Conservation (phyloP, 2,329 filamentous ascomycete species). For the Parastagonospora avenae region DNA sequence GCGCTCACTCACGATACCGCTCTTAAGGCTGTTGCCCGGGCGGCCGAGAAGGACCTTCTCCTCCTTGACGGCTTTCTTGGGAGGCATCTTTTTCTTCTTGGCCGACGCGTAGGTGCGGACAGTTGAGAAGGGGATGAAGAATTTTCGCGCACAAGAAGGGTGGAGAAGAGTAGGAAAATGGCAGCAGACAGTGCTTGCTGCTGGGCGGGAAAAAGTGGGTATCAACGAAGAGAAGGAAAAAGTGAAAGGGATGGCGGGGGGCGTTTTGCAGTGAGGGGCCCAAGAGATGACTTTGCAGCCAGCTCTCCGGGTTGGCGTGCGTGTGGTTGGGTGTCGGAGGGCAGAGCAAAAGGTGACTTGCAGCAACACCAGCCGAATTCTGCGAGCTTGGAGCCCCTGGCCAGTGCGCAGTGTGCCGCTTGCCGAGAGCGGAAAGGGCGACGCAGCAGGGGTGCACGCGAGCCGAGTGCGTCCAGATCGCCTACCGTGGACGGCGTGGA, state of each 20-base stretch:
- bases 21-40: conserved; percentile 98
- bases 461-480: conserved; percentile 4
- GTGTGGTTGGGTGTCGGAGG: conserved; percentile 17
- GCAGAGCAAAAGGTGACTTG: background rate
- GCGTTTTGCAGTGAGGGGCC: conserved; percentile 37
- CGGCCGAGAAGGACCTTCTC: conserved; percentile 96
- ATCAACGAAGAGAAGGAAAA: conserved; percentile 56
- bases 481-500: background rate
- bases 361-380: conserved; percentile 15
- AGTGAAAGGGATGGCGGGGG: conserved; percentile 48
- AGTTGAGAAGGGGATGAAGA: conserved; percentile 47
- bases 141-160: conserved; percentile 37
- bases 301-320: conserved; percentile 27
- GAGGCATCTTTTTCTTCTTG: conserved; percentile 80
- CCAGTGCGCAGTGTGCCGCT: conserved; percentile 1
- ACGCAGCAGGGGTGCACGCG: conserved; percentile 8
- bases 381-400: conserved; percentile 12
- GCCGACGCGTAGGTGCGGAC: conserved; percentile 63
- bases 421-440: conserved; percentile 16
- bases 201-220: conserved; percentile 57
- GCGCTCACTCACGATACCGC: conserved; percentile 87
- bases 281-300: conserved; percentile 42
- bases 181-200: conserved; percentile 56
- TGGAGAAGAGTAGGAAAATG: conserved; percentile 39
- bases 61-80: conserved; percentile 90